phyloP scores from a whole-genome alignment of 2,329 filamentous ascomycete species.

The Colletotrichum costaricense region DNA sequence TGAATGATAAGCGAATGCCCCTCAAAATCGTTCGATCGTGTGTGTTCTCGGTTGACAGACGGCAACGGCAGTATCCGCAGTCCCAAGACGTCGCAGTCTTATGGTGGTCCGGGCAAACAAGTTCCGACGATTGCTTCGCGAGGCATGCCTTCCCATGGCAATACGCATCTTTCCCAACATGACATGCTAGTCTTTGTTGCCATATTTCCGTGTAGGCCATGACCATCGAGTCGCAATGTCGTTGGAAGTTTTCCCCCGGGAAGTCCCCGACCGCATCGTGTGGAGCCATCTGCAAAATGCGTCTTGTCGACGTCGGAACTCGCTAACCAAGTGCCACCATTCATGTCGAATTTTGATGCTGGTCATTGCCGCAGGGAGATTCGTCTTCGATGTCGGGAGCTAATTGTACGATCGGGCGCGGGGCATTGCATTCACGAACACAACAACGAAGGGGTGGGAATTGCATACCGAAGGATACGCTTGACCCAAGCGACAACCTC shows the following conservation, averaged over 20 bases:
- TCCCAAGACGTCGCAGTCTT: background rate
- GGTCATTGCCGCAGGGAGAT: background rate
- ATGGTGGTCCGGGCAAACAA: background rate
- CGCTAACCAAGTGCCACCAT: background rate
- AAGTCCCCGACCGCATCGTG: constrained; percentile 1
- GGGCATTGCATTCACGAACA: background rate
- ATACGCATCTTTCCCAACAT: background rate
- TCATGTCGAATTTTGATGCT: no score
- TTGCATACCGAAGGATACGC: constrained; percentile 84
- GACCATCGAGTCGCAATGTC: background rate
- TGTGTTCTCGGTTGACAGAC: background rate
- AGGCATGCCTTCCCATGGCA: background rate
- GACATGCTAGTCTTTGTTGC: background rate
- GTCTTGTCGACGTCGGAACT: background rate
- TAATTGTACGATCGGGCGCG: background rate
- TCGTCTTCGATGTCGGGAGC: constrained; percentile 10
- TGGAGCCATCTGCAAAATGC: background rate
- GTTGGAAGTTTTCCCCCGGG: background rate
- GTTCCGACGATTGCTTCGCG: background rate
- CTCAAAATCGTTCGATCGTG: constrained; percentile 7
- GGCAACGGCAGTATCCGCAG: constrained; percentile 4
- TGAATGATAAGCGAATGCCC: background rate
- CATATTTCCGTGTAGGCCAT: background rate
- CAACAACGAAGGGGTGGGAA: background rate
- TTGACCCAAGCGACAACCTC: constrained; percentile 99